Base-by-base conservation (phyloP, 495 filamentous ascomycete species). In the Sphaerosporella brunnea region DNA sequence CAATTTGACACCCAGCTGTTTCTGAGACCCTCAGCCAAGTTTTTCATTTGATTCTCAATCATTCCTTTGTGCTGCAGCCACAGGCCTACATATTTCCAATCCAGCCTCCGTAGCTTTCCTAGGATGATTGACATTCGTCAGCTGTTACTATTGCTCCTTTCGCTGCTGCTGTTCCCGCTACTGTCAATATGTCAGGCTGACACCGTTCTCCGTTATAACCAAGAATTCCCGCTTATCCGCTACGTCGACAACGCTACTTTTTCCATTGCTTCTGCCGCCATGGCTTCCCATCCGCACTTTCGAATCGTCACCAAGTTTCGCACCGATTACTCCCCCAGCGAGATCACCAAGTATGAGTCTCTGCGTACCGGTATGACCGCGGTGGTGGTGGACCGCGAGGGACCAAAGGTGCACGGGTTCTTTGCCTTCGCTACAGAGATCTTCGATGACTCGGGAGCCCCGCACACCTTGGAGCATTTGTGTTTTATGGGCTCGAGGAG, bases 361-460 rank as follows among this genome's bases (percentile, higher is more conserved):
- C 73, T 82, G 52, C 68, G 84, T 45, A 96, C 87, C 25, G 92
- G 90, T 44, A 88, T 99, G 86, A 78, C 84, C 56, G 79, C 90
- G 26, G 77, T 92, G 21, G 82, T 95, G 44, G 84, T 88, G 43
- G 84, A 95, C 59, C 77, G 82, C 59, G 79, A 88, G 60, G 86
- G 90, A 3, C 90, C 90, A 8, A 99, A 93, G 62, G 74, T 97
- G 43, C 77, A 84, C 50, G 92, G 90, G 10, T 93, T 86, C 62
- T 96, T 99, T 64, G 75, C 88, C 36, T 72, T 99, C 37, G 90
- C 92, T 23, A 99, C 92, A 7, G 90, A 99, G 63, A 94, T 99
- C 54, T 80, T 90, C 51, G 90, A 96, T 64, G 85, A 96, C 60
- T 94, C 88, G 4, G 90, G 90, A 15, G 79, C 90, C 4, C 90